Evolutionary conservation across 2,329 filamentous ascomycete genomes (phyloP).

Genomic region (Plenodomus lindquistii): DNA sequence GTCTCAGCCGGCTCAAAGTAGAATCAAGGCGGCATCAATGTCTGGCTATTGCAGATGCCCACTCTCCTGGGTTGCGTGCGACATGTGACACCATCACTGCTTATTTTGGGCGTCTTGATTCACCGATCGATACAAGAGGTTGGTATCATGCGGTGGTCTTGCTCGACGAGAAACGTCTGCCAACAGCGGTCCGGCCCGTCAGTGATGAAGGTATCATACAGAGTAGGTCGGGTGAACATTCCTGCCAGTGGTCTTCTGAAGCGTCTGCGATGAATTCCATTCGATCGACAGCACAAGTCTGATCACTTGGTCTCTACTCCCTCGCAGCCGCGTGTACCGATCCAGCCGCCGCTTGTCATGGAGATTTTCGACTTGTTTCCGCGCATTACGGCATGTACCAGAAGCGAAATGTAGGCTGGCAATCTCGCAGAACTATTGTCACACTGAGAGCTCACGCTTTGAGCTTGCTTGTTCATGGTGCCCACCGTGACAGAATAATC

Average conservation of each 20-base stretch:
- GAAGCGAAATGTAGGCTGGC: not conserved
- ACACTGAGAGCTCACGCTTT: not conserved
- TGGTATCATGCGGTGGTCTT: constrained; percentile 32
- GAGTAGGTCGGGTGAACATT: not conserved
- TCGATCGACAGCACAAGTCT: constrained; percentile 4
- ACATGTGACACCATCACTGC: constrained; percentile 33
- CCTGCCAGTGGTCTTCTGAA: not conserved
- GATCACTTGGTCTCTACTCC: constrained; percentile 6
- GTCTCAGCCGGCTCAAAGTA: constrained; percentile 37
- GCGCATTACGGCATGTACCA: not conserved
- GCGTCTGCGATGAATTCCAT: not conserved
- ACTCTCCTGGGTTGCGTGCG: constrained; percentile 23
- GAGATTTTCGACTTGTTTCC: not conserved
- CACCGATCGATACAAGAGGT: constrained; percentile 19
- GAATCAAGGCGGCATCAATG: constrained; percentile 21
- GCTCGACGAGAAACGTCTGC: constrained; percentile 26
- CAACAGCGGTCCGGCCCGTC: constrained; percentile 35
- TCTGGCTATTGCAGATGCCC: constrained; percentile 15
- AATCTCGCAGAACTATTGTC: not conserved
- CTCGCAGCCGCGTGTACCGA: constrained; percentile 16
- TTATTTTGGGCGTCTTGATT: constrained; percentile 30
- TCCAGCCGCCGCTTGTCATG: not conserved
- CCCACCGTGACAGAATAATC: not conserved
- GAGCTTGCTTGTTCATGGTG: not conserved
- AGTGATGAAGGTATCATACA: constrained; percentile 12